Percentiles rank a stretch among this genome's conserved stretches.
Conservation (phyloP, 441 rosid genomes). For the Euphorbia corollata region DNA sequence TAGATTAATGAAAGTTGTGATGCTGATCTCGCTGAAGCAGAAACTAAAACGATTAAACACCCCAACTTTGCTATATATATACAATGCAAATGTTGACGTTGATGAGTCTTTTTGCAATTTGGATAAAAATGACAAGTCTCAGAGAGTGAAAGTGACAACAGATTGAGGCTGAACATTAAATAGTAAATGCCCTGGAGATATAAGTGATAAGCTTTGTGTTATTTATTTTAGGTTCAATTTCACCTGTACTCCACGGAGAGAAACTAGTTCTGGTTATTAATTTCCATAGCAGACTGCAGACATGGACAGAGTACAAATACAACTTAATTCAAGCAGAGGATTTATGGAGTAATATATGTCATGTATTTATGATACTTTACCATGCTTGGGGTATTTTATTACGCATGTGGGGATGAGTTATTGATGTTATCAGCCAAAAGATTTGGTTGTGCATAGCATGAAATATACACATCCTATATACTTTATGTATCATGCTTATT, state of each 20-base stretch:
- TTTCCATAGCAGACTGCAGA: neutral
- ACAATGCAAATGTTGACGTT: neutral
- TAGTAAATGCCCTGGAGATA: conserved; percentile 4
- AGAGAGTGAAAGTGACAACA: neutral
- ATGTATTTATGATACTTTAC: neutral
- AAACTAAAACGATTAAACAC: neutral
- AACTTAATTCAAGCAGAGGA: neutral
- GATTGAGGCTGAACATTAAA: neutral
- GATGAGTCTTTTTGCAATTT: neutral
- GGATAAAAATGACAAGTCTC: neutral
- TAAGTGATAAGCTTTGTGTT: neutral
- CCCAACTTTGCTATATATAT: neutral
- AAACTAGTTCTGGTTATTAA: neutral
- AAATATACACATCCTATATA: too few relatives aligned
- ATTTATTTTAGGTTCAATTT: neutral
- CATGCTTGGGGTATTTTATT: neutral
- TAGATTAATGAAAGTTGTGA: neutral
- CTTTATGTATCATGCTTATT: neutral
- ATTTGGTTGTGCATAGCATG: too few relatives aligned
- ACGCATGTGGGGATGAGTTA: too few relatives aligned
- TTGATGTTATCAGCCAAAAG: too few relatives aligned
- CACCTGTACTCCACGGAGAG: neutral
- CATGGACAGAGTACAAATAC: neutral
- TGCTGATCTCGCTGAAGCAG: neutral
- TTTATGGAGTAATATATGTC: neutral